Conservation (phyloP, 2,329 filamentous ascomycete genomes). For the Neodidymelliopsis sp. region DNA sequence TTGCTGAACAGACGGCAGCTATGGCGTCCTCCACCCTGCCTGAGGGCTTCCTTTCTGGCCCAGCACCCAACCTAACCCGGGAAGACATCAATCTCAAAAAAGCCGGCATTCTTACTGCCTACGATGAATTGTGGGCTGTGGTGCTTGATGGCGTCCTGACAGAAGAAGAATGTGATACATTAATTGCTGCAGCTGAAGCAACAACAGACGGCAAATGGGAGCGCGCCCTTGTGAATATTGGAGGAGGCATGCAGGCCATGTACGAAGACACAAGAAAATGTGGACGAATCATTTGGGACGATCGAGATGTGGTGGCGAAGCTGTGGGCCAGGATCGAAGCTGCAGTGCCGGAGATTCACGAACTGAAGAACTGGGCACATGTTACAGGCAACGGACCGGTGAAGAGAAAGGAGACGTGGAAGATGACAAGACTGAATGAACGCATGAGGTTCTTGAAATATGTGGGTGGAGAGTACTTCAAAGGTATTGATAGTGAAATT, state of each 20-base stretch:
- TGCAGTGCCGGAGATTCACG: slow-evolving; percentile 57
- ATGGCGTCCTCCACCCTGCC: slow-evolving; percentile 52
- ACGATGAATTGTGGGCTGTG: slow-evolving; percentile 64
- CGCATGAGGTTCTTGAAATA: slow-evolving; percentile 80
- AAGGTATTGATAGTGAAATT: slow-evolving; percentile 43
- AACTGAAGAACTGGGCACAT: slow-evolving; percentile 45
- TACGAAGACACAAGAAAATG: slow-evolving; percentile 69
- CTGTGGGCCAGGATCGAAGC: slow-evolving; percentile 66
- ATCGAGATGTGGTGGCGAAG: slow-evolving; percentile 65
- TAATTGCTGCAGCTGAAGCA: slow-evolving; percentile 43
- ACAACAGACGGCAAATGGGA: slow-evolving; percentile 61
- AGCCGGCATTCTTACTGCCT: slow-evolving; percentile 57
- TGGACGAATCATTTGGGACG: slow-evolving; percentile 80
- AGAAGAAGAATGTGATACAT: slow-evolving; percentile 64
- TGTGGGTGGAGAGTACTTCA: slow-evolving; percentile 74
- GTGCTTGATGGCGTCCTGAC: slow-evolving; percentile 70
- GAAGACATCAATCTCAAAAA: slow-evolving; percentile 62
- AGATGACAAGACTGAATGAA: slow-evolving; percentile 67
- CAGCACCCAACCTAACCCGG: slow-evolving; percentile 57
- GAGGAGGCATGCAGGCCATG: slow-evolving; percentile 66
- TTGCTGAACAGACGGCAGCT: slow-evolving; percentile 8
- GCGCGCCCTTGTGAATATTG: slow-evolving; percentile 73
- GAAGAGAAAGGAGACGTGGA: slow-evolving; percentile 54
- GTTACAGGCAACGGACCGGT: slow-evolving; percentile 57
- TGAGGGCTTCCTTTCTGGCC: slow-evolving; percentile 56